Conservation (phyloP, 2,329 filamentous ascomycete species). For the Pyrenophora seminiperda region DNA sequence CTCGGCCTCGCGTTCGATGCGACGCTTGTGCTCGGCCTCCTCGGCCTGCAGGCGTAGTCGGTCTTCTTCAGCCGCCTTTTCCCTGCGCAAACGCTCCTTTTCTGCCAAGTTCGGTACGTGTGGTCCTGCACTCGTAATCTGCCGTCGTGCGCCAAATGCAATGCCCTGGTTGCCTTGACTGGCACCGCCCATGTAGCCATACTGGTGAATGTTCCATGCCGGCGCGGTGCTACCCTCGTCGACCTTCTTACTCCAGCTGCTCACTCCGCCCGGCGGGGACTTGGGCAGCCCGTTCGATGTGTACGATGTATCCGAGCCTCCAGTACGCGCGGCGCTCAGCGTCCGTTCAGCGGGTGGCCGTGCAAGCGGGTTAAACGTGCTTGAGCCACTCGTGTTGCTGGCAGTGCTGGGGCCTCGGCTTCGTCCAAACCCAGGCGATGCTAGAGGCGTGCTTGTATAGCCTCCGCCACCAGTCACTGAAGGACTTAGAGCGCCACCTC, state of each 20-base stretch:
- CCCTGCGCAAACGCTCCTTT: constrained; percentile 72
- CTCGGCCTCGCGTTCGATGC: constrained; percentile 60
- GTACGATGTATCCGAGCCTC: constrained; percentile 64
- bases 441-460: constrained; percentile 30
- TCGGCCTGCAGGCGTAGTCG: constrained; percentile 56
- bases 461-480: constrained; percentile 35
- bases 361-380: constrained; percentile 53
- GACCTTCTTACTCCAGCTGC: constrained; percentile 86
- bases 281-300: constrained; percentile 55
- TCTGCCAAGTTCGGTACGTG: constrained; percentile 80
- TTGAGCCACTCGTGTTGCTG: constrained; percentile 49
- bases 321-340: constrained; percentile 55
- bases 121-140: constrained; percentile 86
- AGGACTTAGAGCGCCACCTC: constrained; percentile 49
- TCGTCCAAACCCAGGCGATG: constrained; percentile 38
- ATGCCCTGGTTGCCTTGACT: constrained; percentile 96
- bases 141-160: constrained; percentile 85
- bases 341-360: constrained; percentile 40
- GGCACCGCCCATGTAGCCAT: constrained; percentile 94
- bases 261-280: constrained; percentile 63
- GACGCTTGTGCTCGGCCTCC: constrained; percentile 57
- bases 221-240: constrained; percentile 82
- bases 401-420: constrained; percentile 55
- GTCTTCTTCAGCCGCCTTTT: constrained; percentile 62
- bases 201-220: constrained; percentile 98